Evolutionary conservation across 2,329 filamentous ascomycete genomes (phyloP), one percentile per base, ranked within the genome.

Genomic region (Fusarium torulosum): DNA sequence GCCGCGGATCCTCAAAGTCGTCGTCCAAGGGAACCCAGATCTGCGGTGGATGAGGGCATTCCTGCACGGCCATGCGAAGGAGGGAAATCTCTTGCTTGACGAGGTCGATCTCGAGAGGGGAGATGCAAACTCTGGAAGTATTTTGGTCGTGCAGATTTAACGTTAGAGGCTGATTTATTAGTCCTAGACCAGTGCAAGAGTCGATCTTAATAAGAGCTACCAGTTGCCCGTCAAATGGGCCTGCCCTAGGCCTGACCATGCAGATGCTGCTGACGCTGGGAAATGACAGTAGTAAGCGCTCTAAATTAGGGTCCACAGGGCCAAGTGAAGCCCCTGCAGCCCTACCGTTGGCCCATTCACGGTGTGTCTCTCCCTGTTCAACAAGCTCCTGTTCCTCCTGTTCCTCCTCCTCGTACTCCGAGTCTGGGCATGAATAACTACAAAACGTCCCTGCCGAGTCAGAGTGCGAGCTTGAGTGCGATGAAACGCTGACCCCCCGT

Each of bases 191-290:
- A 74, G 73, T 38, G 35, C 57, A 47, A 45, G 20, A 45, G 19
- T 62, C 46, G 42, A 85, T 72, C 21, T 79, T 82, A 67, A 85
- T 66, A 51, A 85, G 78, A 38, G 82, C 84, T 29, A 85, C 80
- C 31, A 82, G 74, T 61, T 82, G 82, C 15, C 81, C 83, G 63
- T 86, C 83, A 45, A 86, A 81, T 15, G 81, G 78, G 10, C 84
- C 84, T 11, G 84, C 83, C 57, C 79, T 82, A 19, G 84, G 84
- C 29, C 76, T 79, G 21, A 85, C 76, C 15, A 84, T 74, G 41
- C 78, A 80, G 15, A 81, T 79, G 59, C 75, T 78, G 25, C 76
- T 78, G 15, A 86, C 77, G 20, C 78, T 76, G 23, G 74, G 76
- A 27, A 79, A 80, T 19, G 77, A 77, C 33, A 74, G 77, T 3